Conservation (phyloP, 202 grass and related monocot genomes). For the Setaria viridis region DNA sequence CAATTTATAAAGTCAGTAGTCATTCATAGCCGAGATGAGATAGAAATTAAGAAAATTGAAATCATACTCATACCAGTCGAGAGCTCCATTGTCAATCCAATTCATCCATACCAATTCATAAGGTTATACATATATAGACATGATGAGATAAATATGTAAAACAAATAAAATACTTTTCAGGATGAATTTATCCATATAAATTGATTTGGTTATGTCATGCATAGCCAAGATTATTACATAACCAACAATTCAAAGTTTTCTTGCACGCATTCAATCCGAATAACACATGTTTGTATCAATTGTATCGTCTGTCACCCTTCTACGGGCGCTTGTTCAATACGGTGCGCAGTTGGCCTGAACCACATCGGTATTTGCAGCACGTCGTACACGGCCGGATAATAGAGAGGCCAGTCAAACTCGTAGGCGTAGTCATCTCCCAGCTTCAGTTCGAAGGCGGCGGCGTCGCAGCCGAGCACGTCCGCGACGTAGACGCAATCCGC, state of each 20-base stretch:
- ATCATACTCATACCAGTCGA: too few relatives aligned
- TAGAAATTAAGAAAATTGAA: too few relatives aligned
- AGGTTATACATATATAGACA: too few relatives aligned
- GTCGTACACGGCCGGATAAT: too few relatives aligned
- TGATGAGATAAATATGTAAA: too few relatives aligned
- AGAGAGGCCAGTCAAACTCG: not conserved
- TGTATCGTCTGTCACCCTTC: not conserved
- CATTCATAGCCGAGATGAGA: too few relatives aligned
- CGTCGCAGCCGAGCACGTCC: not conserved
- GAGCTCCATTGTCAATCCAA: too few relatives aligned
- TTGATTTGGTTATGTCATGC: too few relatives aligned
- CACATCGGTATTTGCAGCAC: not conserved
- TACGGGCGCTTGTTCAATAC: not conserved
- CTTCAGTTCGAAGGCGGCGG: not conserved
- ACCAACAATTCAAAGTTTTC: not conserved
- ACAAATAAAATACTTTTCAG: too few relatives aligned
- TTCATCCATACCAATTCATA: too few relatives aligned
- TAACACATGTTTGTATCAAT: not conserved
- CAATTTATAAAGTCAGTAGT: too few relatives aligned
- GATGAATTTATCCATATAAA: too few relatives aligned
- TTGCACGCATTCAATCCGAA: not conserved
- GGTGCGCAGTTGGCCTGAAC: not conserved
- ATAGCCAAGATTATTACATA: not conserved
- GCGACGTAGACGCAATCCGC: conserved; percentile 16
- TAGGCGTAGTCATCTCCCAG: not conserved